Conservation (phyloP, 805 yeast genomes). For the Tetrapisispora phaffii region DNA sequence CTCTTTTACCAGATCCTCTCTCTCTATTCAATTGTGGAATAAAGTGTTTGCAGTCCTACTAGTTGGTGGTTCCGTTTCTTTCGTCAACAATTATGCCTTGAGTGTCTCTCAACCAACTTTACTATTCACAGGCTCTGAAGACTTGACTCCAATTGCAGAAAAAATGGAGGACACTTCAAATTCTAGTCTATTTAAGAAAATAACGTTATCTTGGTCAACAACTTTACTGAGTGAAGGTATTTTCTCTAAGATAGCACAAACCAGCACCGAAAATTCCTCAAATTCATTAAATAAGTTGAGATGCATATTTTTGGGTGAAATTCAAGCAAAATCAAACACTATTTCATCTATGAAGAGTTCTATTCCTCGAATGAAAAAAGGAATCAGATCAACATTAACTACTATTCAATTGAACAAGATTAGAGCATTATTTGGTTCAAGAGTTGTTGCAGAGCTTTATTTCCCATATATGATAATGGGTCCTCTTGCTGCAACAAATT, state of each 20-base stretch:
- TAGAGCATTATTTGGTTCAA: slow-evolving; percentile 38
- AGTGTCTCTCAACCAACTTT: slow-evolving; percentile 15
- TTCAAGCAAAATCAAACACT: slow-evolving; percentile 12
- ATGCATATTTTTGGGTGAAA: slow-evolving; percentile 33
- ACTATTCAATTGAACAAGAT: slow-evolving; percentile 31
- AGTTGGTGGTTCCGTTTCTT: slow-evolving; percentile 27
- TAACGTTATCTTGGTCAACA: slow-evolving; percentile 31
- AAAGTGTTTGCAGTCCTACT: slow-evolving; percentile 28
- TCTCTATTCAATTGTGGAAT: slow-evolving; percentile 37
- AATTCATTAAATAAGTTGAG: slow-evolving; percentile 27
- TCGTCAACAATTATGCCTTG: slow-evolving; percentile 19
- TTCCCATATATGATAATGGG: slow-evolving; percentile 39
- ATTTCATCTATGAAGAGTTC: slow-evolving; percentile 12
- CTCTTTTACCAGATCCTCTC: slow-evolving; percentile 6
- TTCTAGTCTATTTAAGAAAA: slow-evolving; percentile 9
- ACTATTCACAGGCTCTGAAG: slow-evolving; percentile 12
- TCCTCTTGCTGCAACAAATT: slow-evolving; percentile 48
- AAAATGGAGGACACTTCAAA: background rate
- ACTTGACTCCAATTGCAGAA: slow-evolving; percentile 5
- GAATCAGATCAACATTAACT: slow-evolving; percentile 9
- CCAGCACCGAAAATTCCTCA: slow-evolving; percentile 1
- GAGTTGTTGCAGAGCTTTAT: slow-evolving; percentile 43
- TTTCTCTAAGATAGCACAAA: slow-evolving; percentile 31
- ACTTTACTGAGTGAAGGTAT: slow-evolving; percentile 42
- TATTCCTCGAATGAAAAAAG: slow-evolving; percentile 8